A percentile compares a stretch with the other conserved stretches of the same genome.
Conservation (phyloP, 805 yeast genomes). For the Hanseniaspora lindneri region DNA sequence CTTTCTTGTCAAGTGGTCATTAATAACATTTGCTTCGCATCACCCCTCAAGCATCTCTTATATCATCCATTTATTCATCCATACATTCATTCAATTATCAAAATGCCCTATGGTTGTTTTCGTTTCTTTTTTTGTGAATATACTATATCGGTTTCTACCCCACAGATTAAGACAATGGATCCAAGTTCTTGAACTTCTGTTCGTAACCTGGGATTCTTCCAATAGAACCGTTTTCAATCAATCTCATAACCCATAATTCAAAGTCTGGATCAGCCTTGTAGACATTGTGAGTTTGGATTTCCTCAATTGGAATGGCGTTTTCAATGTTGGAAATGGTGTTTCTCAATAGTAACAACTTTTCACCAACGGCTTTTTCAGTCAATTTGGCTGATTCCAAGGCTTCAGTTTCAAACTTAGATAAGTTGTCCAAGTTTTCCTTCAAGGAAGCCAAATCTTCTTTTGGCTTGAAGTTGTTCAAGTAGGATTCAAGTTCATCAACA, state of each 20-base stretch:
- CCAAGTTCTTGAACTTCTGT: conserved; percentile 95
- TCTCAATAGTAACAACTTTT: conserved; percentile 75
- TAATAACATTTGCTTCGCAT: not conserved
- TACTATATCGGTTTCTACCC: no score
- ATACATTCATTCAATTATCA: not conserved
- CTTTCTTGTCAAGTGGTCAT: not conserved
- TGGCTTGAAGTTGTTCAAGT: conserved; percentile 67
- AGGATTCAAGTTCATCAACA: conserved; percentile 67
- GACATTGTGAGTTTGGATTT: conserved; percentile 90
- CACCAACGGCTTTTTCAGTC: conserved; percentile 78
- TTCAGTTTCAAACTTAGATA: conserved; percentile 85
- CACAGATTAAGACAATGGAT: conserved; percentile 53
- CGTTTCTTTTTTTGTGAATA: not conserved
- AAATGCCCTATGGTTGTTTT: not conserved
- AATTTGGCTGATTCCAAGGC: conserved; percentile 91
- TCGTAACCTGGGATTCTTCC: conserved; percentile 97
- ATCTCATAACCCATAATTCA: conserved; percentile 86
- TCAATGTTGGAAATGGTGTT: conserved; percentile 87
- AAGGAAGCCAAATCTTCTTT: conserved; percentile 57
- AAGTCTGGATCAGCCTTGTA: conserved; percentile 94
- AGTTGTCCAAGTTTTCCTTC: conserved; percentile 78
- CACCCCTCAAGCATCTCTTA: no score
- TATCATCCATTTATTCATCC: no score
- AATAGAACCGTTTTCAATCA: conserved; percentile 57
- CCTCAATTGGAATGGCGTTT: conserved; percentile 93